These are phyloP conservation scores for Stropharia rugosoannulata DNA, from an alignment of 768 basidiomycete genomes.

Conservation along the genomic window DNA sequence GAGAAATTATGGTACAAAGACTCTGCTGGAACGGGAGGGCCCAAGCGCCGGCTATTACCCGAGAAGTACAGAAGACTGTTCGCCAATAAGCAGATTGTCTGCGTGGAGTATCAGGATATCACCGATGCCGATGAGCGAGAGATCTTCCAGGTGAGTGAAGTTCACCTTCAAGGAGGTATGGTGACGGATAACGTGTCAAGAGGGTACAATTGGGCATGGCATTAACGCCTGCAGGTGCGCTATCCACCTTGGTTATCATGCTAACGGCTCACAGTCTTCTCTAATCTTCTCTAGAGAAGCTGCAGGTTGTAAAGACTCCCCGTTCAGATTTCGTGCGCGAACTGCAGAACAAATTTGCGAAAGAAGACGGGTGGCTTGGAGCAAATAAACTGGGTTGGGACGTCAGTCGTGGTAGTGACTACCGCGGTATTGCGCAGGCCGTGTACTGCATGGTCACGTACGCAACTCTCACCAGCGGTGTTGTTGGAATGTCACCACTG, in stretches of 20 bases:
- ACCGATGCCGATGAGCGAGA: slow-evolving; percentile 59
- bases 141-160: slow-evolving; percentile 61
- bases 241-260: not conserved
- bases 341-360: slow-evolving; percentile 46
- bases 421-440: slow-evolving; percentile 55
- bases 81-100: slow-evolving; percentile 74
- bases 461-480: slow-evolving; percentile 18
- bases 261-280: not conserved
- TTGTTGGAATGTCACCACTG: slow-evolving; percentile 28
- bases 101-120: slow-evolving; percentile 73
- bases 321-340: slow-evolving; percentile 60
- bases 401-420: slow-evolving; percentile 49
- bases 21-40: slow-evolving; percentile 6
- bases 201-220: slow-evolving; percentile 81
- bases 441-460: slow-evolving; percentile 50
- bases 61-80: slow-evolving; percentile 58
- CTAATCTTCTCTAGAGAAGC: slow-evolving; percentile 63
- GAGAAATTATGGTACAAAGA: slow-evolving; percentile 57
- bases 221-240: slow-evolving; percentile 63
- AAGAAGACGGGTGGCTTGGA: slow-evolving; percentile 34
- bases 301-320: slow-evolving; percentile 63
- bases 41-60: slow-evolving; percentile 39
- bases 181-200: slow-evolving; percentile 29
- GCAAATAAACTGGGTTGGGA: slow-evolving; percentile 47
- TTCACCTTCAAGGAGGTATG: not conserved